Evolutionary conservation across 2,329 filamentous ascomycete species (phyloP).

Genomic region (Orbilia brochopaga): DNA sequence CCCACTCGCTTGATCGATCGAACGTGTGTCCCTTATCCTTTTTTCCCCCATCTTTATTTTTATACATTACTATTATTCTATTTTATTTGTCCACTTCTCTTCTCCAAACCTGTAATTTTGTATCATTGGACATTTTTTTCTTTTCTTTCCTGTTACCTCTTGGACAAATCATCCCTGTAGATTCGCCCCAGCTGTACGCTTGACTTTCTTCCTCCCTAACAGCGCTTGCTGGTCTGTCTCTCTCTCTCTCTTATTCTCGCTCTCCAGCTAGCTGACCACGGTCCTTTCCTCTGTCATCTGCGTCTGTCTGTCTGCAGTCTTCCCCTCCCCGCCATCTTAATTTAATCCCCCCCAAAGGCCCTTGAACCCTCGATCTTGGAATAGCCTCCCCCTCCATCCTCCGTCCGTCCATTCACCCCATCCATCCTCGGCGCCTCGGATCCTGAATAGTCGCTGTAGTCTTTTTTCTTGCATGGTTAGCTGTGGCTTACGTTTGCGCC

Average conservation of each 20-base stretch:
- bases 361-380: conserved; percentile 17
- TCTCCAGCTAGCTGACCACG: conserved; percentile 45
- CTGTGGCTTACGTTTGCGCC: conserved; percentile 50
- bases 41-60: background rate
- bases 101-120: background rate
- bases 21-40: conserved; percentile 8
- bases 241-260: conserved; percentile 8
- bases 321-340: conserved; percentile 48
- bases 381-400: conserved; percentile 21
- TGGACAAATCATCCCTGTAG: conserved; percentile 51
- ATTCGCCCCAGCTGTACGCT: conserved; percentile 50
- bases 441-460: conserved; percentile 13
- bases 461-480: conserved; percentile 32
- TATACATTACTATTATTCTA: background rate
- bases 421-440: conserved; percentile 8
- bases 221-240: conserved; percentile 27
- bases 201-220: conserved; percentile 19
- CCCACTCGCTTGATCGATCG: conserved; percentile 48
- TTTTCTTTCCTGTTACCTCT: conserved; percentile 39
- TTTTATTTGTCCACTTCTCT: no score
- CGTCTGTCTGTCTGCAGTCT: conserved; percentile 38
- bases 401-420: conserved; percentile 14
- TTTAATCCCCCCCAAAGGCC: conserved; percentile 11
- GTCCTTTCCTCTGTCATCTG: conserved; percentile 38
- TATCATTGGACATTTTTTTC: conserved; percentile 27